Base-by-base conservation (phyloP, 129 eudicot species). In the Centella asiatica region DNA sequence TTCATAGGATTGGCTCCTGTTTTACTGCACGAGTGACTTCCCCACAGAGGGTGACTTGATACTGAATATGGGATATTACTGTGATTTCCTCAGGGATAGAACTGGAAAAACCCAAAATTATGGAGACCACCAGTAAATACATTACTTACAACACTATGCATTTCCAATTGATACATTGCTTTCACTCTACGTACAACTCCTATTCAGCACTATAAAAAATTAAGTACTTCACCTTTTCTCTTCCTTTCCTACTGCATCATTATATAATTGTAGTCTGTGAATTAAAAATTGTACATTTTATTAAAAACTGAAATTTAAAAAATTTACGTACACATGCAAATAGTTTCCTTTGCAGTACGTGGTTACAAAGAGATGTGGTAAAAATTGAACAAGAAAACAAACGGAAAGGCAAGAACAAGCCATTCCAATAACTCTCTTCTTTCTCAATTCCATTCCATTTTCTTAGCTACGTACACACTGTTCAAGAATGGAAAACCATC, bases 11-110 rank as follows among this genome's bases (percentile, higher is more conserved):
- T 58, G 46, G 19, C 29, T 22, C 23, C 46, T 58, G 63, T 58
- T 58, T 58, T 58, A 58, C 63, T 58, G 63, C 63, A 34, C 63
- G 63, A 34, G 31, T 58, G 63, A 34, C 48, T 12, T 44, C 19
- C 2, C 39, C 18, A 0, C 48, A 44, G 47, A 44, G n/a, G 28
- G 8, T 57, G 63, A 34, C 63, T 10, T 34, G 45, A 57, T 36
- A 57, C 63, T 58, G 63, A 58, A 58, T 25, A 19, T 58, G 37
- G 46, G 19, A 58, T 58, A 0, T 58, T 34, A 33, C 62, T 32
- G 18, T 28, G n/a, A 33, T 57, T 13, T 57, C 19, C 37, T 0
- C 3, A 31, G 26, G 44, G 44, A 5, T 31, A 33, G 19, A 57
- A 34, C 19, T 20, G 44, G 28, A 15, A 57, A 57, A 6, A 6